Evolutionary conservation across 208 protist species (phyloP).

Genomic region (Trypanosoma mega): DNA sequence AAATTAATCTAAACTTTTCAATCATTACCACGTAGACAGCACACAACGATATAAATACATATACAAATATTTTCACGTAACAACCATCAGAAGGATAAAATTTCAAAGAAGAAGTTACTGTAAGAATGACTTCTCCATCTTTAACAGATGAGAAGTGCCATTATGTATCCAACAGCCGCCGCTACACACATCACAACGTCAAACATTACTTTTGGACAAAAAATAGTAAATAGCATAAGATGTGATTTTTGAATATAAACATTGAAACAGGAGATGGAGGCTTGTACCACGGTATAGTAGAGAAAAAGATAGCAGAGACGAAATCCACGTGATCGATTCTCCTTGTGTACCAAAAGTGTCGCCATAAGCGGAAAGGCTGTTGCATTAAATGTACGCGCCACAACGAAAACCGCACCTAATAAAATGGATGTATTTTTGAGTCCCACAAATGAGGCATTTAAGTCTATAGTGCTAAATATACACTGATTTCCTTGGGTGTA

Average conservation of each 20-base stretch:
- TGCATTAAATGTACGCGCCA: conserved; percentile 62
- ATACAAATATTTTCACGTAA: too few relatives aligned
- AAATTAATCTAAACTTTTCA: too few relatives aligned
- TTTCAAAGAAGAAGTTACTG: conserved; percentile 2
- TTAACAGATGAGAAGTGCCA: conserved; percentile 14
- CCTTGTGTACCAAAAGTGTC: conserved; percentile 15
- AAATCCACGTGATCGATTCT: conserved; percentile 1
- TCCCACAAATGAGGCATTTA: conserved; percentile 75
- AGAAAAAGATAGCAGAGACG: conserved; percentile 38
- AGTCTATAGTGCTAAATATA: conserved; percentile 74
- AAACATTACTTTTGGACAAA: conserved; percentile 80
- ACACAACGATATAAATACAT: too few relatives aligned
- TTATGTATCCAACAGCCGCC: conserved; percentile 22
- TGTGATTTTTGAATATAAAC: conserved; percentile 70
- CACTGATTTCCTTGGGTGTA: conserved; percentile 74
- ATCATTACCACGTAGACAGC: too few relatives aligned
- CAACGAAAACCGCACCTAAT: conserved; percentile 51
- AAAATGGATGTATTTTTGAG: conserved; percentile 49
- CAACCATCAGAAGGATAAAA: too few relatives aligned
- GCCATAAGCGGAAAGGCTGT: conserved; percentile 52
- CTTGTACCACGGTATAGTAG: conserved; percentile 39
- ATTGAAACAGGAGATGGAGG: conserved; percentile 49
- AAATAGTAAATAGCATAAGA: conserved; percentile 87
- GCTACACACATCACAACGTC: conserved; percentile 45
- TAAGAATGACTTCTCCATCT: neutral